Evolutionary conservation across 2,329 filamentous ascomycete genomes (phyloP).

Genomic region (Fonsecaea pedrosoi): DNA sequence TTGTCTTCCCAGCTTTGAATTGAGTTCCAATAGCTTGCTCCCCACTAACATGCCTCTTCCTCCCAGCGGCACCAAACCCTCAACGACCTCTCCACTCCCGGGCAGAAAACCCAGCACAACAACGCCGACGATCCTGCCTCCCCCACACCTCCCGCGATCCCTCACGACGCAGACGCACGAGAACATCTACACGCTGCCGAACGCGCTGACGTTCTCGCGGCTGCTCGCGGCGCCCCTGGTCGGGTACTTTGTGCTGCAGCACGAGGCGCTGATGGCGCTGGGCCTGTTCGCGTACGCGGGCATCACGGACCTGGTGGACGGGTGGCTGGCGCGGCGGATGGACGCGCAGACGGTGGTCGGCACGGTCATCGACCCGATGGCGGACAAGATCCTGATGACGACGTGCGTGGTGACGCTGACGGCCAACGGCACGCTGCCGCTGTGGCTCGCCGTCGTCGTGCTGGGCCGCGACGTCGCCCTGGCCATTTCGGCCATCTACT

Average conservation of each 20-base stretch:
- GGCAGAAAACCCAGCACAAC: not conserved
- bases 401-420: constrained; percentile 85
- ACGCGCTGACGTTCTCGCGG: constrained; percentile 86
- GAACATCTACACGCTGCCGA: constrained; percentile 97
- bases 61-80: not conserved
- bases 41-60: not conserved
- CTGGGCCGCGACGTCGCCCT: constrained; percentile 86
- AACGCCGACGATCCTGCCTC: constrained; percentile 30
- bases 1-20: not conserved
- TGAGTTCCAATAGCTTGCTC: not conserved
- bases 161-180: constrained; percentile 64
- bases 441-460: constrained; percentile 89
- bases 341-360: constrained; percentile 92
- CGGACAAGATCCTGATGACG: constrained; percentile 96
- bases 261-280: constrained; percentile 78
- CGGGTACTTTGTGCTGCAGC: constrained; percentile 86
- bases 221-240: constrained; percentile 82
- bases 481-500: constrained; percentile 87
- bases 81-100: constrained; percentile 1
- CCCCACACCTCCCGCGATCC: constrained; percentile 44
- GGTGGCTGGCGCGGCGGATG: constrained; percentile 89
- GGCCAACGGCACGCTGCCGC: constrained; percentile 82
- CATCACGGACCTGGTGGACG: constrained; percentile 89
- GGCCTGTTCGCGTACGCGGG: constrained; percentile 91
- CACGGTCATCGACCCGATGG: constrained; percentile 94